These are phyloP conservation scores for Lyophyllum semitale DNA, from an alignment of 768 basidiomycete genomes.

Conservation along the genomic window DNA sequence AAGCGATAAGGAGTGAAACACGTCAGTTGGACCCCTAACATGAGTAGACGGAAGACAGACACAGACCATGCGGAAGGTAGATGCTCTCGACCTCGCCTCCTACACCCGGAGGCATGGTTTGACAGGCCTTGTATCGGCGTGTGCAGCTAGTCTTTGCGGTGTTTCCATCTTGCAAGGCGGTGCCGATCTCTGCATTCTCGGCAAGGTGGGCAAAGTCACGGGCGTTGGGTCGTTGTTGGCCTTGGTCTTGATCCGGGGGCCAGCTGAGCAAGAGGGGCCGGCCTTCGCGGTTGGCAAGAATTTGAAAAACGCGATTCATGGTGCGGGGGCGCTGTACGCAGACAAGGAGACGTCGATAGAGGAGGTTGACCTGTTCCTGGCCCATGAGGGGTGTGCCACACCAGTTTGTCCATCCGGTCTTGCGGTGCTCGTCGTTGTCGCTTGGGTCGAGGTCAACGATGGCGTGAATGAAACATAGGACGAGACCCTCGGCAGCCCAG, in stretches of 20 bases:
- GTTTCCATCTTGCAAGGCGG: constrained; percentile 48
- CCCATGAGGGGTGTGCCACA: constrained; percentile 75
- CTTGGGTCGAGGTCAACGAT: constrained; percentile 67
- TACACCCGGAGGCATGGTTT: constrained; percentile 58
- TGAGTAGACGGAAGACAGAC: constrained; percentile 23
- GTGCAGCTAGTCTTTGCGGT: constrained; percentile 88
- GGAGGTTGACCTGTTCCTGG: constrained; percentile 55
- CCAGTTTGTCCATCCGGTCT: constrained; percentile 86
- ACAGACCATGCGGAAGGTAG: constrained; percentile 85
- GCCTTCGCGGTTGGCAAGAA: constrained; percentile 62
- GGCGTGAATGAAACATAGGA: constrained; percentile 88
- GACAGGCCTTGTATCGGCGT: constrained; percentile 76
- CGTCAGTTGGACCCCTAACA: constrained; percentile 15
- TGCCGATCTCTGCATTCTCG: constrained; percentile 65
- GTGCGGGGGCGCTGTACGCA: constrained; percentile 52
- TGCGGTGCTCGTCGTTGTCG: constrained; percentile 75
- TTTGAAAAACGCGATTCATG: constrained; percentile 75
- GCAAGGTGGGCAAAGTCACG: constrained; percentile 62
- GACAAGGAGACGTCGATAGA: constrained; percentile 59
- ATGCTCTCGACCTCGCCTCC: constrained; percentile 79
- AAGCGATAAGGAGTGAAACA: constrained; percentile 1
- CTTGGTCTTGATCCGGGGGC: constrained; percentile 65
- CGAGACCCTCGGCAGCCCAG: constrained; percentile 84
- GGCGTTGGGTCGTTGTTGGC: constrained; percentile 33
- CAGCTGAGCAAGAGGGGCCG: constrained; percentile 69